Base-by-base conservation (phyloP, 78 protist genomes). In the Guillardia theta region DNA sequence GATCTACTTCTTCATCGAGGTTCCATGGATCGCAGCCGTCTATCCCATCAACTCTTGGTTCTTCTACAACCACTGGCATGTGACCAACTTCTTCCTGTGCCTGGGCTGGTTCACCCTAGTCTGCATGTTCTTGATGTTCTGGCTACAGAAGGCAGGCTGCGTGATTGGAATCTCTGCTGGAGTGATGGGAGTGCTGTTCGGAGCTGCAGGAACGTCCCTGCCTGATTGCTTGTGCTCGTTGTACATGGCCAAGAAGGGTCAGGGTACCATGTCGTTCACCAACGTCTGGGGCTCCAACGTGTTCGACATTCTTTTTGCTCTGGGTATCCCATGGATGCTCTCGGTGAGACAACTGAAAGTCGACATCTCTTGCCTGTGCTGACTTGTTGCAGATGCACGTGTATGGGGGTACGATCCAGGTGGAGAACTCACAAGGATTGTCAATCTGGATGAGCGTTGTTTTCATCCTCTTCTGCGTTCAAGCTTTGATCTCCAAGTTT, bases 61-160 rank as follows among this genome's bases (percentile, higher is more conserved):
- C 83, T 1, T 36, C 5, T 12, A 70, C 41, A 12, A 70, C 41
- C 3, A 6, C 21, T 70, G 83, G 83, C 41, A 33, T 24, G 15
- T 70, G 83, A 22, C 36, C 33, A 3, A 22, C n/a, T 70, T 70
- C 83, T 4, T 70, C 46, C 36, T 70, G 46, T 24, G 83, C 33
- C 41, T 70, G 45, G 36, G 9, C 33, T 70, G 83, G 83, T 33
- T 70, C 83, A 70, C 41, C 36, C 9, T 70, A 36, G 46, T 36
- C 45, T 70, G 83, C 83, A 24, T 70, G 9, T 70, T 36, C 41
- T 12, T 70, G 36, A 70, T 70, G 46, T 70, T 33, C 41, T 70
- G 83, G 83, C 83, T 70, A 36, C 46, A 70, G 83, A 70, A 70
- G 41, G 83, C 83, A 1, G 83, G 45, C 45, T 70, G 83, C 83